Percentiles rank a stretch among this genome's conserved stretches.
Conservation (phyloP, 352 stramenopile species). For the Pythium aquatile region DNA sequence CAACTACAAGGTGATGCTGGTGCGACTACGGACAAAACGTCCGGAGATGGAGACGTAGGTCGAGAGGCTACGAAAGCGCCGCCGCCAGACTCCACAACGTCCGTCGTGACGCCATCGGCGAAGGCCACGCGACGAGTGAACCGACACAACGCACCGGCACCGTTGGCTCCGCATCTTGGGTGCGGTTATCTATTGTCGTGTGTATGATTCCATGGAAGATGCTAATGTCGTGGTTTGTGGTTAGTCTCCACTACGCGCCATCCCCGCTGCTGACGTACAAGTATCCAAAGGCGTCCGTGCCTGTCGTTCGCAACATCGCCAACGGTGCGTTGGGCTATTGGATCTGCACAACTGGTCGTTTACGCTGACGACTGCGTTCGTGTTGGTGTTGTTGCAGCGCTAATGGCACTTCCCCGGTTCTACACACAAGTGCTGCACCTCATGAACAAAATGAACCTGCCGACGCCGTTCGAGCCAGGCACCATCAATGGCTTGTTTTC, state of each 20-base stretch:
- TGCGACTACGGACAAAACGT: background rate
- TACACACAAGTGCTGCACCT: constrained; percentile 90
- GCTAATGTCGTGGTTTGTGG: background rate
- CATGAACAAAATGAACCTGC: constrained; percentile 93
- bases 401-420: constrained; percentile 84
- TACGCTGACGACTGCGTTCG: background rate
- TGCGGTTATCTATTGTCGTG: constrained; percentile 20
- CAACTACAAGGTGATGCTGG: background rate
- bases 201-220: constrained; percentile 1
- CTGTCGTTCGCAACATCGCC: constrained; percentile 83
- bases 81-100: background rate
- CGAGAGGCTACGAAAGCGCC: background rate
- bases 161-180: constrained; percentile 75
- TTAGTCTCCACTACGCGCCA: constrained; percentile 80
- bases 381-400: constrained; percentile 34
- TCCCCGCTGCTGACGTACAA: constrained; percentile 86
- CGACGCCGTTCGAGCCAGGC: constrained; percentile 68
- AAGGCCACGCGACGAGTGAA: background rate
- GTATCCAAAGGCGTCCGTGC: constrained; percentile 76
- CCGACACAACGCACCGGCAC: constrained; percentile 26
- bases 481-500: constrained; percentile 72
- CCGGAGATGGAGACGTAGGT: background rate
- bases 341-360: background rate
- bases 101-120: background rate
- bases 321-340: constrained; percentile 48